A percentile compares a stretch with the other conserved stretches of the same genome.
Conservation (phyloP, 495 filamentous ascomycete genomes). For the Neurospora intermedia region DNA sequence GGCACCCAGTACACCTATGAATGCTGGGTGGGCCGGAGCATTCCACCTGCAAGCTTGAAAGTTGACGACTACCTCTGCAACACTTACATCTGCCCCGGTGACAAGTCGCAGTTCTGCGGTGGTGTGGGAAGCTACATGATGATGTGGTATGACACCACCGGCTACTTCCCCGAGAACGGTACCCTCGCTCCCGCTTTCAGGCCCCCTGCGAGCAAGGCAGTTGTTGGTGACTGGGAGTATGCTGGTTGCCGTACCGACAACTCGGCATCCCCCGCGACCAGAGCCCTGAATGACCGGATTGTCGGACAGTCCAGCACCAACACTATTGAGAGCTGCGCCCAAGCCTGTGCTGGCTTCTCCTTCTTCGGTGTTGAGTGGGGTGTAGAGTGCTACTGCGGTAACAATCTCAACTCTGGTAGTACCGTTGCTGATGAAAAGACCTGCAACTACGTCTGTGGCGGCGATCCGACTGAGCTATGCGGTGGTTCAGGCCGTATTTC, state of each 20-base stretch:
- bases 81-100: conserved; percentile 23
- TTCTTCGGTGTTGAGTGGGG: conserved; percentile 13
- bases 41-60: conserved; percentile 13
- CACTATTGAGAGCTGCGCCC: conserved; percentile 25
- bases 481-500: conserved; percentile 6
- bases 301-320: conserved; percentile 13
- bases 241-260: conserved; percentile 26
- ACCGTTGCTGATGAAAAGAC: neutral
- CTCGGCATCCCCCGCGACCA: conserved; percentile 1
- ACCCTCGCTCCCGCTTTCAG: conserved; percentile 9
- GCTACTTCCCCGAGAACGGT: conserved; percentile 5
- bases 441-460: conserved; percentile 7
- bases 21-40: conserved; percentile 26
- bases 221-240: conserved; percentile 17
- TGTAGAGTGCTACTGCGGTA: conserved; percentile 15
- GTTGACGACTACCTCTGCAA: conserved; percentile 22
- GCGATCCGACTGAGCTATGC: conserved; percentile 5
- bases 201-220: conserved; percentile 8
- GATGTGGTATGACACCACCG: conserved; percentile 10
- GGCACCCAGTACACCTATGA: conserved; percentile 21
- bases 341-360: conserved; percentile 6
- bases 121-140: conserved; percentile 15
- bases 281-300: conserved; percentile 10
- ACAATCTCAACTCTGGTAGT: neutral
- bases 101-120: conserved; percentile 25